A percentile compares a stretch with the other conserved stretches of the same genome.
Evolutionary conservation across 2,329 filamentous ascomycete species (phyloP).

Genomic region (Cadophora luteo-olivacea): DNA sequence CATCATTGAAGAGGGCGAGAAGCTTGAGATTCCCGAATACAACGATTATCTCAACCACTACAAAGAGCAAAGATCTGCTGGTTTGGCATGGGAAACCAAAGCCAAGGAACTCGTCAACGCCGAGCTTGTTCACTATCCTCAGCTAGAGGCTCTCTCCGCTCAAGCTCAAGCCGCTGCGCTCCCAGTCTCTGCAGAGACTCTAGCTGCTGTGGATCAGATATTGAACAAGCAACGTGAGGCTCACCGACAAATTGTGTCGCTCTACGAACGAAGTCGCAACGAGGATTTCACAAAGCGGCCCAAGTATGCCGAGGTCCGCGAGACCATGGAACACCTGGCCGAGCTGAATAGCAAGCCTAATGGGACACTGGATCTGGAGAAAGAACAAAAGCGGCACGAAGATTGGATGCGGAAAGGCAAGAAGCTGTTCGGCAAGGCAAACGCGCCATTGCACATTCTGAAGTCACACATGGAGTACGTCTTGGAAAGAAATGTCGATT

Average conservation of each 20-base stretch:
- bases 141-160: constrained; percentile 87
- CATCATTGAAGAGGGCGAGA: constrained; percentile 77
- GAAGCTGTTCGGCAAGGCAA: constrained; percentile 97
- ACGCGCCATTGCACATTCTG: constrained; percentile 93
- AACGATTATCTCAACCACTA: constrained; percentile 82
- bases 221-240: constrained; percentile 95
- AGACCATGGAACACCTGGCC: constrained; percentile 85
- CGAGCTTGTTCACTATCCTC: constrained; percentile 90
- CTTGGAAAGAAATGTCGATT: constrained; percentile 84
- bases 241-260: constrained; percentile 82
- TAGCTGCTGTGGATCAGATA: constrained; percentile 86
- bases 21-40: constrained; percentile 78
- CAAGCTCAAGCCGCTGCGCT: constrained; percentile 75
- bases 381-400: constrained; percentile 92
- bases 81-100: constrained; percentile 90
- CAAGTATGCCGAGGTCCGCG: constrained; percentile 86
- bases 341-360: constrained; percentile 91
- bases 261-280: constrained; percentile 80
- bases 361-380: constrained; percentile 91
- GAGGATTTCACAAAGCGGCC: constrained; percentile 80
- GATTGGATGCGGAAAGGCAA: constrained; percentile 99
- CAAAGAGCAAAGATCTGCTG: constrained; percentile 76
- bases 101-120: constrained; percentile 92
- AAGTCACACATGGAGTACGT: constrained; percentile 95
- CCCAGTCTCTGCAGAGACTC: constrained; percentile 82